phyloP scores from a whole-genome alignment of 2,329 filamentous ascomycete genomes.

The Aspergillus latus region DNA sequence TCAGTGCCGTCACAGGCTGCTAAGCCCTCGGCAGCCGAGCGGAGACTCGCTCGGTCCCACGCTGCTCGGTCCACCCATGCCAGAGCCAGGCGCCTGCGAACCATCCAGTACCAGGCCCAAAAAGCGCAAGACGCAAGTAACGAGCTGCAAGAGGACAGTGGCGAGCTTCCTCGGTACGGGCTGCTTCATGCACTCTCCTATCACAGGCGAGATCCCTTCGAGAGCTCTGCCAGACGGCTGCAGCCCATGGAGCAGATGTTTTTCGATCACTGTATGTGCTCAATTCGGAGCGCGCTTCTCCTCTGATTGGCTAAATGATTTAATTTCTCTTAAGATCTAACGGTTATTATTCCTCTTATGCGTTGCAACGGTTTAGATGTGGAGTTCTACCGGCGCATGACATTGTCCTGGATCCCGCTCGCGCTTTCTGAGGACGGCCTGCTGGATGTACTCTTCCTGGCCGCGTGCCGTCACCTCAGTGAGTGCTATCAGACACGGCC shows the following conservation, averaged over 20 bases:
- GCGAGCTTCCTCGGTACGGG: too few relatives aligned
- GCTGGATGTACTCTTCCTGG: conserved; percentile 18
- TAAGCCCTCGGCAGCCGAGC: conserved; percentile 3
- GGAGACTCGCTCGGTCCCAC: conserved; percentile 18
- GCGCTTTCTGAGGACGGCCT: conserved; percentile 18
- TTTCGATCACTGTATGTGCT: conserved; percentile 24
- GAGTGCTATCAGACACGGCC: conserved; percentile 5
- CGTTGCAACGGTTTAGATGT: conserved; percentile 8
- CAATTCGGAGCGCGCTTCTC: too few relatives aligned
- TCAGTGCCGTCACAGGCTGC: neutral
- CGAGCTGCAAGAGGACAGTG: too few relatives aligned
- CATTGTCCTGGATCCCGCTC: conserved; percentile 12
- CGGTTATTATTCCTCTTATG: conserved; percentile 7
- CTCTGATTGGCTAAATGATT: too few relatives aligned
- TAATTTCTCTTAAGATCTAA: neutral
- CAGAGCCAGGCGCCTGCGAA: conserved; percentile 19
- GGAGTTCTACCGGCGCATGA: conserved; percentile 9
- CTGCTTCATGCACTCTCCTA: conserved; percentile 5
- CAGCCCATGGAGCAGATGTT: conserved; percentile 17
- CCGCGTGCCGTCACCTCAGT: conserved; percentile 17
- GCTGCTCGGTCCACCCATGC: conserved; percentile 23
- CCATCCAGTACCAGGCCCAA: conserved; percentile 22
- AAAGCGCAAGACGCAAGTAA: neutral
- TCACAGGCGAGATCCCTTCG: conserved; percentile 19
- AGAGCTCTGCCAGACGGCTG: conserved; percentile 14